Base-by-base conservation (phyloP, 176 grass and related monocot species). In the Oryza punctata region DNA sequence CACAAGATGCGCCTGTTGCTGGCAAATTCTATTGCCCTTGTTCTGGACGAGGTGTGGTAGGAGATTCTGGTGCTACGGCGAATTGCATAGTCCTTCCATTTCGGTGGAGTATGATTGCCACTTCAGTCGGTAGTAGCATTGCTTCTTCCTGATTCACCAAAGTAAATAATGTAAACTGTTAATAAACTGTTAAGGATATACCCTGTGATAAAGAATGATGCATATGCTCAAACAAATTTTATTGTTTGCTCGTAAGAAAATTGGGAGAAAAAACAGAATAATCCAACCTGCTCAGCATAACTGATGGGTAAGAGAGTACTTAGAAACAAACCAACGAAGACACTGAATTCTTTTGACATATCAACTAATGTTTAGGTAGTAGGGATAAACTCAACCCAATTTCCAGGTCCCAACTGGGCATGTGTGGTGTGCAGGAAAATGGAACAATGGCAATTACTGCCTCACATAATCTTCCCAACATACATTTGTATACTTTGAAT, bases 41-140 rank as follows among this genome's bases (percentile, higher is more conserved):
- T 73, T 85, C 93, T 0, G 23, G 78, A 37, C 80, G 93, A 81
- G 90, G 75, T 18, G 88, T 18, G 30, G 78, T 63, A 18, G 77
- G 76, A 45, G 89, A 76, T 69, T 92, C 93, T 9, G 90, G 85
- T 65, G 84, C 79, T 40, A 88, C 78, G 0, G 88, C 81, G 72
- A 95, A 92, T 81, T 95, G 93, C 71, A 92, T 72, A 0, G 89
- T 78, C 69, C 92, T 84, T 67, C 90, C 82, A 32, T 89, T 87
- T 35, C 73, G 73, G 57, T 95, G 90, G 14, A 97, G 84, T 87
- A 97, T 89, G 47, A 93, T 93, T 8, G 94, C 91, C 65, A 97
- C 73, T 82, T 93, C 94, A 19, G 91, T 80, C 19, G 94, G 90
- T 37, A 88, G 72, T 68, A 97, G 79, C 69, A 79, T 68, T 68